Percentiles rank a stretch among this genome's conserved stretches.
Conservation (phyloP, 1,139 yeast species). For the Torulaspora globosa region DNA sequence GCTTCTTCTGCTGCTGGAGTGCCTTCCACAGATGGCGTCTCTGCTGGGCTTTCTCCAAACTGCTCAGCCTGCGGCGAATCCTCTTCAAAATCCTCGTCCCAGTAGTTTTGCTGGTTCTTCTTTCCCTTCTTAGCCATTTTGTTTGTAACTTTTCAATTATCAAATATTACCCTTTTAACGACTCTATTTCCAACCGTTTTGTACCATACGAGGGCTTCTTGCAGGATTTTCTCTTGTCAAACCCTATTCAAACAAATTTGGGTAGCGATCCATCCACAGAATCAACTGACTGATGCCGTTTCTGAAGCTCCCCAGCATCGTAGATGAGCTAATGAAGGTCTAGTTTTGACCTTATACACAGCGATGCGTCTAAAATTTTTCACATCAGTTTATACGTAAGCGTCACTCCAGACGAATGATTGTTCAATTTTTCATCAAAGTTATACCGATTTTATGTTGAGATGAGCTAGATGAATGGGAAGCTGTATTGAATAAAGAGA, state of each 20-base stretch:
- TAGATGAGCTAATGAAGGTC: not conserved
- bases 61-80: constrained; percentile 58
- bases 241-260: not conserved
- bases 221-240: not conserved
- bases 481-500: not conserved
- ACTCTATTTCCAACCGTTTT: not conserved
- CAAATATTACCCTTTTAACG: not conserved
- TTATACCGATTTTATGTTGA: constrained; percentile 9
- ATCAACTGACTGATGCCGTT: not conserved
- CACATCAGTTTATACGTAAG: constrained; percentile 11
- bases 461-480: constrained; percentile 11
- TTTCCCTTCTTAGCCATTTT: constrained; percentile 42
- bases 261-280: constrained; percentile 2
- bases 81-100: constrained; percentile 75
- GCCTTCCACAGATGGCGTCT: constrained; percentile 39
- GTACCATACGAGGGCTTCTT: constrained; percentile 2
- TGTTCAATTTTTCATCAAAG: constrained; percentile 1
- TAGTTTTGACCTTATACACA: not conserved
- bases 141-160: not conserved
- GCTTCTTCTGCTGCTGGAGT: constrained; percentile 38
- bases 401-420: constrained; percentile 7
- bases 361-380: constrained; percentile 16
- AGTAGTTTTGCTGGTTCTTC: constrained; percentile 60
- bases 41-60: constrained; percentile 33
- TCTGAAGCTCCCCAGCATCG: not conserved